These are phyloP conservation scores for Trichoderma atrobrunneum DNA, from an alignment of 2,329 filamentous ascomycete species.

Conservation along the genomic window DNA sequence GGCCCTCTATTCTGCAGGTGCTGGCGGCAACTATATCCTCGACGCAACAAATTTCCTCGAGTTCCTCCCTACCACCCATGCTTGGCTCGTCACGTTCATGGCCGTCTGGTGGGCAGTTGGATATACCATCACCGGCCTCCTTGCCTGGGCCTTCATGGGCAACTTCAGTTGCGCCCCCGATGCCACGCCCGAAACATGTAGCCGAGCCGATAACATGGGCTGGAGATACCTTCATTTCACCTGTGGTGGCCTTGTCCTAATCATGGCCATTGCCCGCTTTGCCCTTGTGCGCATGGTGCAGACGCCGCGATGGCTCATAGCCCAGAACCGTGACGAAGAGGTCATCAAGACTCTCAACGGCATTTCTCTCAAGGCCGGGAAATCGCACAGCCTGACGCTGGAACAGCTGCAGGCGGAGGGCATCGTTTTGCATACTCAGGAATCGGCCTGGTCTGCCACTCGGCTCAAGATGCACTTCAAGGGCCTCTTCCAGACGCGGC, in stretches of 20 bases:
- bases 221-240: conserved; percentile 21
- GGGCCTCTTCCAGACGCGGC: conserved; percentile 19
- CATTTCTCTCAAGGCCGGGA: conserved; percentile 11
- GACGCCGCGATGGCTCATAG: conserved; percentile 19
- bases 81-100: conserved; percentile 21
- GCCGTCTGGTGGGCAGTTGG: conserved; percentile 20
- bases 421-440: conserved; percentile 17
- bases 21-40: conserved; percentile 21
- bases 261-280: conserved; percentile 18
- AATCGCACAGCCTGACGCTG: conserved; percentile 11
- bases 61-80: conserved; percentile 16
- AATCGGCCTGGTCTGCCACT: conserved; percentile 18
- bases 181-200: conserved; percentile 10
- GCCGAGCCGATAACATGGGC: conserved; percentile 18
- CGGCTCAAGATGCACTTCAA: conserved; percentile 21
- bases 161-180: conserved; percentile 19
- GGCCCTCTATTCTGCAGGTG: conserved; percentile 19
- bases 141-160: conserved; percentile 21
- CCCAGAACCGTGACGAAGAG: conserved; percentile 19
- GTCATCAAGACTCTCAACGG: conserved; percentile 18
- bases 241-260: conserved; percentile 4
- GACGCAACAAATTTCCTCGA: conserved; percentile 19
- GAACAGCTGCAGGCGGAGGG: conserved; percentile 16
- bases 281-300: conserved; percentile 18
- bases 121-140: conserved; percentile 17